A percentile compares a stretch with the other conserved stretches of the same genome.
phyloP scores from a whole-genome alignment of 257 asterid species.

The Nicotiana benthamiana region DNA sequence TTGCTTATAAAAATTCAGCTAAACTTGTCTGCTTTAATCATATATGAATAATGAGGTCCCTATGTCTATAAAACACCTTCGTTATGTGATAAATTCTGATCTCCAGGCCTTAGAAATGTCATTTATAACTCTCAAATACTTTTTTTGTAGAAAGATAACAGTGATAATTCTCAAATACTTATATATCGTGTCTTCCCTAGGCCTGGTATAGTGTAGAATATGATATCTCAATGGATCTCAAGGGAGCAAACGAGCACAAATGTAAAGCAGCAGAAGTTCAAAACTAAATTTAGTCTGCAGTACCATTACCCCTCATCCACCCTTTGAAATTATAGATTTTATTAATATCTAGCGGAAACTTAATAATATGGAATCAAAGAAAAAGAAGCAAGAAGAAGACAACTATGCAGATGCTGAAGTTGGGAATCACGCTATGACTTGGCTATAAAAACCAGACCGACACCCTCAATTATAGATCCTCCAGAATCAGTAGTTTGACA shows the following conservation, averaged over 20 bases:
- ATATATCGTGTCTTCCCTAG: background rate
- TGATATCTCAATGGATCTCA: background rate
- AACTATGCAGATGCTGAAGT: background rate
- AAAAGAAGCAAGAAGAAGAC: background rate
- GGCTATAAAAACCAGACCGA: background rate
- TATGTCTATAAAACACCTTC: background rate
- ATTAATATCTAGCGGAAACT: background rate
- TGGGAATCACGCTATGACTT: background rate
- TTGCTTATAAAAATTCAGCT: background rate
- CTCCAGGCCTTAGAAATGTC: background rate
- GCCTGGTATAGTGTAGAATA: background rate
- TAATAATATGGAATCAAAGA: background rate
- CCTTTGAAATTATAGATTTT: background rate
- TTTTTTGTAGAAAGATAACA: too few relatives aligned
- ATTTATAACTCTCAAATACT: background rate
- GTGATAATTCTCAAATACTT: background rate
- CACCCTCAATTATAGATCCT: background rate
- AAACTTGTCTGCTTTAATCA: background rate
- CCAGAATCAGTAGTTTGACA: background rate
- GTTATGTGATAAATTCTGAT: background rate
- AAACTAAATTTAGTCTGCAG: background rate
- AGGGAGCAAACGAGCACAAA: background rate
- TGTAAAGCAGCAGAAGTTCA: background rate
- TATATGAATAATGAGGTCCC: background rate
- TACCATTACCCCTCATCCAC: background rate